phyloP scores from a whole-genome alignment of 1,284 basidiomycete species.

The Apiotrichum gracile region DNA sequence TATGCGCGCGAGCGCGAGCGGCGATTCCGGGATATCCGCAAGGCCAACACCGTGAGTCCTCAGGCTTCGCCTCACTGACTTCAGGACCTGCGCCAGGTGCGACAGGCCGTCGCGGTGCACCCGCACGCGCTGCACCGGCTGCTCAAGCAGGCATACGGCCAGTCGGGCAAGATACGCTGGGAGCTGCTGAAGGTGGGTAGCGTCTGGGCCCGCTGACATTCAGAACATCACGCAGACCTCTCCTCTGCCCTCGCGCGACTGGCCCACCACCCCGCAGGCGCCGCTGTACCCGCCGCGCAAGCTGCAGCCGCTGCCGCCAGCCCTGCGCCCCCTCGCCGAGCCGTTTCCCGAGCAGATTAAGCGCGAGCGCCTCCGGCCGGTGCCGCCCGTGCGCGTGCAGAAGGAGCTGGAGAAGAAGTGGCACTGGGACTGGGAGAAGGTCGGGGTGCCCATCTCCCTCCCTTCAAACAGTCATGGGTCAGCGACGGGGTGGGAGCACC shows the following conservation, averaged over 20 bases:
- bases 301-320: conserved; percentile 4
- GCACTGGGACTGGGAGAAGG: conserved; percentile 6
- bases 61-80: background rate
- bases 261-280: background rate
- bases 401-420: conserved; percentile 4
- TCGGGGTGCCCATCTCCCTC: conserved; percentile 23
- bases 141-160: background rate
- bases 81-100: conserved; percentile 24
- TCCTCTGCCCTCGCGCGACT: background rate
- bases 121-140: conserved; percentile 34
- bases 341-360: background rate
- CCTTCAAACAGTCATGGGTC: background rate
- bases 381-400: conserved; percentile 1
- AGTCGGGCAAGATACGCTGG: background rate
- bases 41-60: background rate
- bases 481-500: conserved; percentile 12
- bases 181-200: conserved; percentile 23
- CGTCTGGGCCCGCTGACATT: background rate
- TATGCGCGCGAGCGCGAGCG: background rate
- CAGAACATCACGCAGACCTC: conserved; percentile 11
- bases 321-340: background rate
- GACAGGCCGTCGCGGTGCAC: conserved; percentile 35
- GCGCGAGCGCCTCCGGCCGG: background rate
- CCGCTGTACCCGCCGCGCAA: conserved; percentile 7
- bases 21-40: background rate